These are phyloP conservation scores for Lentinula novae-zelandiae DNA, from an alignment of 1,284 basidiomycete genomes.

Conservation along the genomic window DNA sequence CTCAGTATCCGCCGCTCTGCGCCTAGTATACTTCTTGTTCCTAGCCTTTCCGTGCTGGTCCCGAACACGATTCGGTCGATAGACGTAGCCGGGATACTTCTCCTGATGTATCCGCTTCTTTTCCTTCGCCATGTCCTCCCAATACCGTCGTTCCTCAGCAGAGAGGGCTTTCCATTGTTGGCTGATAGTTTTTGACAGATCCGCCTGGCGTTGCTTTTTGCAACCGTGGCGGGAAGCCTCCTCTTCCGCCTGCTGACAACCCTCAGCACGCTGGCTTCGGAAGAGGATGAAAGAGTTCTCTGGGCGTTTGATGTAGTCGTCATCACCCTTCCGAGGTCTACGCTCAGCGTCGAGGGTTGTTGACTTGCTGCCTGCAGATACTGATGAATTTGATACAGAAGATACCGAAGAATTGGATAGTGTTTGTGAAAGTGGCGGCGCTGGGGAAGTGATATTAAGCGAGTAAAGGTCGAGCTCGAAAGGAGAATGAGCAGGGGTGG, in stretches of 20 bases:
- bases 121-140: slow-evolving; percentile 15
- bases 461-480: slow-evolving; percentile 64
- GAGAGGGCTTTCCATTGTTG: slow-evolving; percentile 15
- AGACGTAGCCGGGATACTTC: slow-evolving; percentile 15
- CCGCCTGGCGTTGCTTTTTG: slow-evolving; percentile 49
- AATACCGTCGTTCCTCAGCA: slow-evolving; percentile 12
- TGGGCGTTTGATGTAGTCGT: slow-evolving; percentile 76
- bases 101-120: slow-evolving; percentile 16
- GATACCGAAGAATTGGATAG: slow-evolving; percentile 36
- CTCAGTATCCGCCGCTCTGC: slow-evolving; percentile 28
- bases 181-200: slow-evolving; percentile 74
- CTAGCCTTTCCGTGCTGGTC: slow-evolving; percentile 45
- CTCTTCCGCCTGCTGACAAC: slow-evolving; percentile 48
- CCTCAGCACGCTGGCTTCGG: slow-evolving; percentile 71
- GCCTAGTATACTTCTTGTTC: slow-evolving; percentile 36
- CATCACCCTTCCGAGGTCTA: slow-evolving; percentile 72
- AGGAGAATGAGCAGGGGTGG: slow-evolving; percentile 59
- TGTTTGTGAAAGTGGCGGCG: slow-evolving; percentile 39
- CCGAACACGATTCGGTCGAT: slow-evolving; percentile 59
- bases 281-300: slow-evolving; percentile 82
- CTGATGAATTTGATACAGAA: slow-evolving; percentile 38
- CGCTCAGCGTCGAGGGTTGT: slow-evolving; percentile 59
- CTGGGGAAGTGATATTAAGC: slow-evolving; percentile 39
- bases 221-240: slow-evolving; percentile 41
- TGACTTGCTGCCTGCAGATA: slow-evolving; percentile 35